Base-by-base conservation (phyloP, 148 eudicot species). In the Nyssa sinensis region DNA sequence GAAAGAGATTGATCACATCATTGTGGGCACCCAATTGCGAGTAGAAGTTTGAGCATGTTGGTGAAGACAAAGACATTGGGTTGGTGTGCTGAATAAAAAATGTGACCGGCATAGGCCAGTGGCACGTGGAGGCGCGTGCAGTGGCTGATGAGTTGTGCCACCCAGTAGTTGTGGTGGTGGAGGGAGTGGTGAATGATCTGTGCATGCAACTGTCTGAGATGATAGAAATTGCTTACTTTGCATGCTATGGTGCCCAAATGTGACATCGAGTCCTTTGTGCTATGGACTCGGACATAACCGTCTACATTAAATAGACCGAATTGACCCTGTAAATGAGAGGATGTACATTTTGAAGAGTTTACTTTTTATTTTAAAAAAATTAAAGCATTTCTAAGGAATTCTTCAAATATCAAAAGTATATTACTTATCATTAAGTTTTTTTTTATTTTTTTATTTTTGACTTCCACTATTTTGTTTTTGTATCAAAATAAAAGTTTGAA, bases 61-160 rank as follows among this genome's bases (percentile, higher is more conserved):
- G 84, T 82, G 81, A 82, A 84, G 16, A 81, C 77, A 64, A 70
- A 49, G 49, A 61, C 76, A 70, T 66, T 76, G 27, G 85, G 86
- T 57, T 27, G 65, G 13, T 75, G 74, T 19, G 64, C 51, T 0
- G 83, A 86, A 33, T 77, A 62, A 80, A 87, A 86, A 27, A 90
- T 72, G 67, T 61, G 66, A 35, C 74, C 60, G 23, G 88, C 32
- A 58, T 87, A 90, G 6, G 75, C 69, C 7, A 68, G 68, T 6
- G 94, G 89, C 19, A 82, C 83, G 37, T 67, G 78, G 80, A 85
- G 67, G 73, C 86, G 84, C 74, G 89, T 82, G 81, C 89, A 90
- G 51, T 73, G 81, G 32, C 61, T 55, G 63, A 90, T 71, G 84
- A 90, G 86, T 2, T 72, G 77, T 6, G 89, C 77, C 65, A 62